These are phyloP conservation scores for Colletotrichum cereale DNA, from an alignment of 2,329 filamentous ascomycete species.

Conservation along the genomic window DNA sequence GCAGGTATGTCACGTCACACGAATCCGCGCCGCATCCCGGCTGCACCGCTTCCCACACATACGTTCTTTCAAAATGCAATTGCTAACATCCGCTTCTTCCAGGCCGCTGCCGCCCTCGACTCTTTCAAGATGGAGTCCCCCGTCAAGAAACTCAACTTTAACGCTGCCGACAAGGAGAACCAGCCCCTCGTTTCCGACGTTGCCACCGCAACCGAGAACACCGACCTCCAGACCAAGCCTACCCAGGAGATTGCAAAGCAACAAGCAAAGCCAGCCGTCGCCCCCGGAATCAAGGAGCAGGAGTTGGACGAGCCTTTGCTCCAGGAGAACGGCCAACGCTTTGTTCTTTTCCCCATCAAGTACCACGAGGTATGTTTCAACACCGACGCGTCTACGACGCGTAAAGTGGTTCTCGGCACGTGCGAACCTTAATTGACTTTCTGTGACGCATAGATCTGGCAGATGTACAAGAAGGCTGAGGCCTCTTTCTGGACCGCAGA, in stretches of 20 bases:
- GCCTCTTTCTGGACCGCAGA: conserved; percentile 99
- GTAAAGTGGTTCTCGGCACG: conserved; percentile 68
- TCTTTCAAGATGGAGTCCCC: conserved; percentile 94
- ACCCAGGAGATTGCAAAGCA: conserved; percentile 60
- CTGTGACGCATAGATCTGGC: conserved; percentile 82
- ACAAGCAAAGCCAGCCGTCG: conserved; percentile 58
- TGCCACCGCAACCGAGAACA: conserved; percentile 65
- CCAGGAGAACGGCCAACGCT: conserved; percentile 94
- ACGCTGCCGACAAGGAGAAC: conserved; percentile 85
- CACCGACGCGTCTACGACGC: conserved; percentile 67
- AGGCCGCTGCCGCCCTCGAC: conserved; percentile 91
- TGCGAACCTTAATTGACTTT: conserved; percentile 54
- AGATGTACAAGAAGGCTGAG: conserved; percentile 99
- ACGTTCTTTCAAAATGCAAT: conserved; percentile 8
- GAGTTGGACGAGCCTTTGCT: conserved; percentile 91
- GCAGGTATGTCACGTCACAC: conserved; percentile 64
- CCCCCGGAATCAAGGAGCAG: conserved; percentile 70
- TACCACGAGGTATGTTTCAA: conserved; percentile 89
- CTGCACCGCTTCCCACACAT: conserved; percentile 26
- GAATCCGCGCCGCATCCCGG: conserved; percentile 34
- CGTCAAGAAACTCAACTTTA: conserved; percentile 89
- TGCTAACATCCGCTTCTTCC: conserved; percentile 50
- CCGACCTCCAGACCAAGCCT: conserved; percentile 73
- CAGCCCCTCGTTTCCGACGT: conserved; percentile 63
- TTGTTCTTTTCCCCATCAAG: conserved; percentile 98